Base-by-base conservation (phyloP, 345 rosid genomes). In the Salix purpurea region DNA sequence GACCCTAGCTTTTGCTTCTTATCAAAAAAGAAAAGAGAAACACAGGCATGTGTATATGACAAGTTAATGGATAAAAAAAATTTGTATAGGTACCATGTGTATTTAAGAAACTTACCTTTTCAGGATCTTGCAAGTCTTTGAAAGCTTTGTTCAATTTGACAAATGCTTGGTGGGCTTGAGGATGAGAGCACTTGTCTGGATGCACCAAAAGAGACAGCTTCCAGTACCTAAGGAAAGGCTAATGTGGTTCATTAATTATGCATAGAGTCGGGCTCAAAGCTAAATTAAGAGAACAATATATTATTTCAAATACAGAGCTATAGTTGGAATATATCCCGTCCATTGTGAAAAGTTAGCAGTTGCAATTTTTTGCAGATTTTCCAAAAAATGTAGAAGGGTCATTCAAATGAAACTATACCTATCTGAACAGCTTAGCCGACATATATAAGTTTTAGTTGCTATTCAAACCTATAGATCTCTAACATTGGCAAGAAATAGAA, bases 121-220 rank as follows among this genome's bases (percentile, higher is more conserved):
- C 97, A 32, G 97, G 96, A 90, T 95, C 97, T 81, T 95, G 97
- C 67, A 95, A 80, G 32, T 95, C 97, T 78, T 93, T 93, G 80
- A 89, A 93, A 78, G 99, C 93, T 84, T 91, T 95, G 79, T 93
- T 95, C 71, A 95, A 81, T 83, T 81, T 82, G 78, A 95, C 85
- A 72, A 95, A 95, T 73, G 97, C 97, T 84, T 91, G 87, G 77
- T 95, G 86, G 21, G 99, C 97, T 83, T 90, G 97, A n/a, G 97
- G 97, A 85, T 93, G 99, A 80, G 97, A 84, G 78, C 97, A 95
- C 78, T 93, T 95, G 85, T 95, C 97, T 9, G 97, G 99, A 80
- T 91, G 97, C 83, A 95, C 99, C 78, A 93, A 77, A 80, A 95
- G 97, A 30, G 97, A 95, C 82, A 95, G 80, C 83, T 91, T 95